Percentiles rank a stretch among this genome's conserved stretches.
These are phyloP conservation scores for Teunomyces gatunensis DNA, from an alignment of 805 yeast genomes.

Conservation along the genomic window DNA sequence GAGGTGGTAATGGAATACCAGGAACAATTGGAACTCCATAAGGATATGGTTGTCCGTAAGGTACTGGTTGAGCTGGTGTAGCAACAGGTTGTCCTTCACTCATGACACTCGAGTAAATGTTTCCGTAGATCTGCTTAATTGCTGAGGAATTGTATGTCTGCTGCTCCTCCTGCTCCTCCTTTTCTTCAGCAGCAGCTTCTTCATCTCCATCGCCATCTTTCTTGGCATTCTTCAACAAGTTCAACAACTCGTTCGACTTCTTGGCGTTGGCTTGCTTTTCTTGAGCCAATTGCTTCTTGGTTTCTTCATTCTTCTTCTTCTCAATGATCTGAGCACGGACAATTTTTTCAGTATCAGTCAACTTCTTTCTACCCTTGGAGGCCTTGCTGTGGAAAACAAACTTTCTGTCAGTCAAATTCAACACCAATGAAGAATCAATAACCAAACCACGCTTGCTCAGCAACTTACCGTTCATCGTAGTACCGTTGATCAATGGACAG, in stretches of 20 bases:
- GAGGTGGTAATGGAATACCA: conserved; percentile 40
- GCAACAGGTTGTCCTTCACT: conserved; percentile 26
- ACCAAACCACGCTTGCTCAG: conserved; percentile 78
- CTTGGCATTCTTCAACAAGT: conserved; percentile 22
- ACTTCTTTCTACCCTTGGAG: conserved; percentile 40
- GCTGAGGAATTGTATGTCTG: conserved; percentile 24
- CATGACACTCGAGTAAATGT: conserved; percentile 43
- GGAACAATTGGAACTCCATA: conserved; percentile 27
- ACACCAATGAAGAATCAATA: conserved; percentile 74
- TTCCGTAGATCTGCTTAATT: conserved; percentile 42
- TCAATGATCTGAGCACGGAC: conserved; percentile 8
- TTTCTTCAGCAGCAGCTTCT: conserved; percentile 5
- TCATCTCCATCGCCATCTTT: conserved; percentile 7
- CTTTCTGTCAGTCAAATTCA: conserved; percentile 75
- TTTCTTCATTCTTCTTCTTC: conserved; percentile 5
- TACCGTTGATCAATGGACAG: conserved; percentile 77
- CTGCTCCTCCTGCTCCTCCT: conserved; percentile 2
- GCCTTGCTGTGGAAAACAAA: conserved; percentile 73
- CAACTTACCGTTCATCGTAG: conserved; percentile 73
- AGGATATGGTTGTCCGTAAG: conserved; percentile 5
- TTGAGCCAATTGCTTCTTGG: conserved; percentile 7
- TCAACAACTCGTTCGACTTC: conserved; percentile 30
- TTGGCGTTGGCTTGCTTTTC: conserved; percentile 16
- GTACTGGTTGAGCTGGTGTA: conserved; percentile 7
- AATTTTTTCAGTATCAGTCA: conserved; percentile 21